These are phyloP conservation scores for Aspergillus biplanus DNA, from an alignment of 495 filamentous ascomycete species.

Conservation along the genomic window DNA sequence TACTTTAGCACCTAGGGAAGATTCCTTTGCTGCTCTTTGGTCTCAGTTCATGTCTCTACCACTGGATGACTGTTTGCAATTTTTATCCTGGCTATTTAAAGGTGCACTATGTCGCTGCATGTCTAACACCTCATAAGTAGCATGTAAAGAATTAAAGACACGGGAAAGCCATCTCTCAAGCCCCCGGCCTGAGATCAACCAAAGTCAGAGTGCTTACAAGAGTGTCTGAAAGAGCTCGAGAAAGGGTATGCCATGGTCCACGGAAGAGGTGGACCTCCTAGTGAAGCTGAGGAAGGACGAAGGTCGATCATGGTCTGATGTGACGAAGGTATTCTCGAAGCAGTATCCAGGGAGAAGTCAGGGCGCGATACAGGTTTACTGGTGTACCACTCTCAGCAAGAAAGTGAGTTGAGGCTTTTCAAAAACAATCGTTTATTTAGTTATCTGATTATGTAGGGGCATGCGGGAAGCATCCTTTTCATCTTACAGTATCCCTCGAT, in stretches of 20 bases:
- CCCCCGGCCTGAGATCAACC: conserved; percentile 1
- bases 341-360: conserved; percentile 26
- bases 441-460: conserved; percentile 10
- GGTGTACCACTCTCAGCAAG: conserved; percentile 28
- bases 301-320: conserved; percentile 27
- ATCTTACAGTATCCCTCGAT: conserved; percentile 6
- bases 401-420: conserved; percentile 14
- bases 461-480: conserved; percentile 9
- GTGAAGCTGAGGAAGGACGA: conserved; percentile 30
- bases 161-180: conserved; percentile 14
- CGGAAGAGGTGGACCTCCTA: conserved; percentile 28
- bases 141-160: conserved; percentile 19
- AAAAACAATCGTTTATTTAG: conserved; percentile 7
- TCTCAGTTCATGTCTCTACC: conserved; percentile 25
- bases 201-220: conserved; percentile 5
- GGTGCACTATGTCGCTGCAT: conserved; percentile 24
- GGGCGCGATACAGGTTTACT: conserved; percentile 29
- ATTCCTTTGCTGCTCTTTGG: conserved; percentile 22
- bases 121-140: conserved; percentile 13
- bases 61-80: conserved; percentile 25
- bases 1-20: neutral
- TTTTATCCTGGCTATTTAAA: conserved; percentile 30
- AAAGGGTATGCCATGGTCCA: conserved; percentile 25
- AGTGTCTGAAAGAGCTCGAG: conserved; percentile 17
- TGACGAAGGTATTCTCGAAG: conserved; percentile 28